phyloP scores from a whole-genome alignment of 805 yeast genomes.

The Schwanniomyces yamadae region DNA sequence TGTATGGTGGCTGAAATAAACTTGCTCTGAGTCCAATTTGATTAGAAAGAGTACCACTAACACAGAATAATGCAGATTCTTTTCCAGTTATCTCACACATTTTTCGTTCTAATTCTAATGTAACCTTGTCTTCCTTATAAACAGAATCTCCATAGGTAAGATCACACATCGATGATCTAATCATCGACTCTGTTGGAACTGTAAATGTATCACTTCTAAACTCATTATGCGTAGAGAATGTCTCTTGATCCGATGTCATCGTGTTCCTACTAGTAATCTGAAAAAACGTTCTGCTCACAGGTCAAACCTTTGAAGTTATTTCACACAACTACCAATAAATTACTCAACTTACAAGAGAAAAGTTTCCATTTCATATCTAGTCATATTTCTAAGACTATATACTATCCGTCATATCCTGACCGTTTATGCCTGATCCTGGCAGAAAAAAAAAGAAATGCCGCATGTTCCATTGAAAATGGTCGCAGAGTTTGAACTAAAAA shows the following conservation, averaged over 20 bases:
- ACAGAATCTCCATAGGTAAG: conserved; percentile 84
- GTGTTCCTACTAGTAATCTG: no score
- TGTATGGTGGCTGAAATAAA: conserved; percentile 77
- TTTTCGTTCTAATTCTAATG: conserved; percentile 59
- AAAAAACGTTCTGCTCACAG: no score
- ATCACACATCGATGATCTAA: conserved; percentile 43
- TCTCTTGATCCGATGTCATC: conserved; percentile 14
- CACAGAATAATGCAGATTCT: conserved; percentile 78
- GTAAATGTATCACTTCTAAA: conserved; percentile 82
- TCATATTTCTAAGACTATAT: no score
- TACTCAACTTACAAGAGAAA: no score
- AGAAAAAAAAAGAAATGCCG: no score
- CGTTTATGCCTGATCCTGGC: no score
- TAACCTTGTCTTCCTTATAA: conserved; percentile 78
- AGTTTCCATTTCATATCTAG: no score
- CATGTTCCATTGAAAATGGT: no score
- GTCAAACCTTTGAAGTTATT: no score
- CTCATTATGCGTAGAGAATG: conserved; percentile 34
- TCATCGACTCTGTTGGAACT: conserved; percentile 75
- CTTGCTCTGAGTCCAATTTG: conserved; percentile 81
- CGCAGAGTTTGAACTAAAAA: no score
- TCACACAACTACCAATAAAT: no score
- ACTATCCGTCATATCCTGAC: no score
- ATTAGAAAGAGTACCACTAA: conserved; percentile 87
- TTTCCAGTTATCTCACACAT: conserved; percentile 74